phyloP scores from a whole-genome alignment of 1,284 basidiomycete genomes.

The Tremellales sp. region DNA sequence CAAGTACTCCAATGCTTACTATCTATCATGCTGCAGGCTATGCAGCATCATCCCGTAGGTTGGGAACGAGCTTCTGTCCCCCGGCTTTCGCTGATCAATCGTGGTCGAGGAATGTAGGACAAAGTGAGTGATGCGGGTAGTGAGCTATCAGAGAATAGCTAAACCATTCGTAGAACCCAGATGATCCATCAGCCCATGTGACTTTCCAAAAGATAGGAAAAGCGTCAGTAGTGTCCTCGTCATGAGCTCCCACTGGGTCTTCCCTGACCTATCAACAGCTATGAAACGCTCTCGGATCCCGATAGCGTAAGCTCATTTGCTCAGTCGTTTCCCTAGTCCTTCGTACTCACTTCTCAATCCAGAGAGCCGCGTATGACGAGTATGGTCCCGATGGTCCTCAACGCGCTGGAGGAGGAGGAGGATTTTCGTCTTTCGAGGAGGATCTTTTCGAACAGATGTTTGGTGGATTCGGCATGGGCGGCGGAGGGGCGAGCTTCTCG shows the following conservation, averaged over 20 bases:
- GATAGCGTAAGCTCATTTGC: constrained; percentile 46
- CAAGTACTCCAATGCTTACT: not conserved
- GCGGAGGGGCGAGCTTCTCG: constrained; percentile 37
- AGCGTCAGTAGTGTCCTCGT: constrained; percentile 57
- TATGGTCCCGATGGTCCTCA: constrained; percentile 62
- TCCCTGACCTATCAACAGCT: constrained; percentile 52
- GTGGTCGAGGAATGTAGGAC: constrained; percentile 51
- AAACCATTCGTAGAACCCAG: constrained; percentile 43
- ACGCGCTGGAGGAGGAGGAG: constrained; percentile 54
- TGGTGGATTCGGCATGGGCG: constrained; percentile 48
- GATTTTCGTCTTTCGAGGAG: constrained; percentile 43
- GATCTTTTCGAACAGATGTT: constrained; percentile 81
- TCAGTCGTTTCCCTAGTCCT: not conserved
- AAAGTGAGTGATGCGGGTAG: constrained; percentile 54
- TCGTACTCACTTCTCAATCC: constrained; percentile 16
- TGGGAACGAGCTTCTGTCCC: not conserved
- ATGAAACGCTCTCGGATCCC: constrained; percentile 78
- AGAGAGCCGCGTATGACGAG: constrained; percentile 74
- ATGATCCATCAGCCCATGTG: constrained; percentile 56
- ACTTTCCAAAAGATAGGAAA: constrained; percentile 85
- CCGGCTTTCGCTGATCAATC: constrained; percentile 1
- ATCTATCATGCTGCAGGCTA: constrained; percentile 60
- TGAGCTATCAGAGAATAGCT: constrained; percentile 3
- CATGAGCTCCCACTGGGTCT: not conserved
- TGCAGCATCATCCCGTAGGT: constrained; percentile 83